Conservation (phyloP, 225 moss, liverwort and hornwort species). For the Sphagnum tenellum region DNA sequence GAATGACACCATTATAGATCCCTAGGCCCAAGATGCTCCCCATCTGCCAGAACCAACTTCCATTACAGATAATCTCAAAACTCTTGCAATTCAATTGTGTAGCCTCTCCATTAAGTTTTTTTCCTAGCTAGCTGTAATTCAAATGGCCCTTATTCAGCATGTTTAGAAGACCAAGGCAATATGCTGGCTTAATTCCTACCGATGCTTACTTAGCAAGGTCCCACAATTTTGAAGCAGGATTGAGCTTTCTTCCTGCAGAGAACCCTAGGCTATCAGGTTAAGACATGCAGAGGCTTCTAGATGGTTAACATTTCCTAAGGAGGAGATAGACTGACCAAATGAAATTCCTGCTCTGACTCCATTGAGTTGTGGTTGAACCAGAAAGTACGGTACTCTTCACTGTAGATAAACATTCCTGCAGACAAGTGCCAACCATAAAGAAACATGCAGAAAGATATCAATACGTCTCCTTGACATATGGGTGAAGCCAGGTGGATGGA, state of each 20-base stretch:
- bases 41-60: conserved; percentile 35
- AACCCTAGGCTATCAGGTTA: no score
- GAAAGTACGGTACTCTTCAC: conserved; percentile 53
- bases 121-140: not conserved
- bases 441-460: no score
- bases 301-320: not conserved
- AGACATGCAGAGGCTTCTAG: no score
- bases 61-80: no score
- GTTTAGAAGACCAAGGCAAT: no score
- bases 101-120: conserved; percentile 6
- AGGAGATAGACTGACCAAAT: conserved; percentile 30
- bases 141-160: not conserved
- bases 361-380: conserved; percentile 71
- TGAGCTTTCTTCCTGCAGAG: no score
- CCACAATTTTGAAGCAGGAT: no score
- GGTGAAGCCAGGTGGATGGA: no score
- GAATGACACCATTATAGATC: conserved; percentile 71
- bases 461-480: no score
- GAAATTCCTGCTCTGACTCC: conserved; percentile 57
- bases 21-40: conserved; percentile 62
- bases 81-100: no score
- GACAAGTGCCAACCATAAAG: not conserved
- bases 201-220: no score
- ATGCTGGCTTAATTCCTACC: no score
- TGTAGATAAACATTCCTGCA: conserved; percentile 67